These are phyloP conservation scores for Cyclotella atomus DNA, from an alignment of 108 stramenopile species.

Conservation along the genomic window DNA sequence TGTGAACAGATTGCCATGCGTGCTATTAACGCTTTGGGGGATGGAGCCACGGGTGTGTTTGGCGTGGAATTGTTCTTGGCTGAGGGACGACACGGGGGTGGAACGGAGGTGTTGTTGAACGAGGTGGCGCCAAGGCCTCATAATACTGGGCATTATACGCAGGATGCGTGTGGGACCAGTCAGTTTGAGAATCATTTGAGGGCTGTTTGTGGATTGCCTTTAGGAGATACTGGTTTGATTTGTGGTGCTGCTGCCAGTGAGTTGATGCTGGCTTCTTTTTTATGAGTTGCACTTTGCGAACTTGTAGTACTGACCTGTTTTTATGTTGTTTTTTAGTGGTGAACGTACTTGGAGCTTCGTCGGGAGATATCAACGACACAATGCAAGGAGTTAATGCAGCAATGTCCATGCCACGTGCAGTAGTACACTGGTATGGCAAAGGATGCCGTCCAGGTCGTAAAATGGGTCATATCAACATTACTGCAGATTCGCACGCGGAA, in stretches of 20 bases:
- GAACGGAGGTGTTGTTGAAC: slow-evolving; percentile 87
- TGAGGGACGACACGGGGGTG: slow-evolving; percentile 51
- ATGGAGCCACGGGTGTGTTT: slow-evolving; percentile 91
- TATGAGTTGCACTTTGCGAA: too few species aligned
- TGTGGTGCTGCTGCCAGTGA: slow-evolving; percentile 86
- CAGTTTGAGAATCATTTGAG: slow-evolving; percentile 99
- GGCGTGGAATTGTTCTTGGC: slow-evolving; percentile 97
- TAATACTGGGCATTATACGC: slow-evolving; percentile 99
- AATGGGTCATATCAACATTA: slow-evolving; percentile 98
- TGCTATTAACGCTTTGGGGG: slow-evolving; percentile 84
- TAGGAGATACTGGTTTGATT: slow-evolving; percentile 86
- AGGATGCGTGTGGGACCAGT: slow-evolving; percentile 94
- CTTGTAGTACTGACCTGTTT: too few species aligned
- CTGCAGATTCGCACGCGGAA: slow-evolving; percentile 82
- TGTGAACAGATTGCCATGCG: slow-evolving; percentile 72
- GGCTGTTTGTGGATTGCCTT: slow-evolving; percentile 91
- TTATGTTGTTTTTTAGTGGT: slow-evolving; percentile 59
- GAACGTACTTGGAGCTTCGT: slow-evolving; percentile 84
- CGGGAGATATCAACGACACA: slow-evolving; percentile 76
- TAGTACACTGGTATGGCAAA: slow-evolving; percentile 99
- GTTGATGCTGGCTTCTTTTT: slow-evolving; percentile 18
- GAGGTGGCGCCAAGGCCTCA: slow-evolving; percentile 98
- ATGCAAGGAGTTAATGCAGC: slow-evolving; percentile 84
- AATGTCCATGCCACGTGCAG: slow-evolving; percentile 79
- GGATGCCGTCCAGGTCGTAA: slow-evolving; percentile 92